Conservation (phyloP, 768 basidiomycete genomes). For the Mycena vitilis region DNA sequence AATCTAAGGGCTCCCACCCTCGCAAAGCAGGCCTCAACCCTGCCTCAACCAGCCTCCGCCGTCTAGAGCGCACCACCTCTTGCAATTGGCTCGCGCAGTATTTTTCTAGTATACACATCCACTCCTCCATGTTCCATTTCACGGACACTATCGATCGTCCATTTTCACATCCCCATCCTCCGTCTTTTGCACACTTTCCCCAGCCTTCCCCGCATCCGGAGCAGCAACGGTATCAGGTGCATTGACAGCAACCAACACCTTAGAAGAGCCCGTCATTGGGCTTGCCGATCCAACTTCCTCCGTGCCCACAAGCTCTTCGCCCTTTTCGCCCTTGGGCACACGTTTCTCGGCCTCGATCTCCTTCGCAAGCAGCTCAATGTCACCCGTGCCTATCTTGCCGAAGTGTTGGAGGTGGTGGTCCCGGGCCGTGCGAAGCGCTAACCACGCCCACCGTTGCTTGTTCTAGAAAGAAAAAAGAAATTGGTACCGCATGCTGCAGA, state of each 20-base stretch:
- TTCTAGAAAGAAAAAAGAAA: slow-evolving; percentile 54
- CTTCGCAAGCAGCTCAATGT: slow-evolving; percentile 64
- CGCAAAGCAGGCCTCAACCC: too few relatives aligned
- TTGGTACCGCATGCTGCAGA: not conserved
- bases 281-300: slow-evolving; percentile 51
- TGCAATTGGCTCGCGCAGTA: too few relatives aligned
- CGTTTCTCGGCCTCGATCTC: slow-evolving; percentile 64
- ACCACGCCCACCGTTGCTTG: slow-evolving; percentile 84
- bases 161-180: slow-evolving; percentile 61
- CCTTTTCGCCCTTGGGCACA: slow-evolving; percentile 53
- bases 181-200: slow-evolving; percentile 32
- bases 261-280: slow-evolving; percentile 42
- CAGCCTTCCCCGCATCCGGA: slow-evolving; percentile 15
- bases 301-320: slow-evolving; percentile 47
- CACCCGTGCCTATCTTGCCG: slow-evolving; percentile 84
- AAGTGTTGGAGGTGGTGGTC: slow-evolving; percentile 82
- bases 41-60: too few relatives aligned
- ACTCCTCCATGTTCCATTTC: not conserved
- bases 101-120: too few relatives aligned
- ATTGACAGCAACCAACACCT: slow-evolving; percentile 33
- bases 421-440: slow-evolving; percentile 81
- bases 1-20: too few relatives aligned
- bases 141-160: slow-evolving; percentile 49
- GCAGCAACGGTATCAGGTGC: slow-evolving; percentile 33
- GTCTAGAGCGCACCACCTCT: too few relatives aligned